Evolutionary conservation across 2,329 filamentous ascomycete genomes (phyloP).

Genomic region (Elsinoe batatas): DNA sequence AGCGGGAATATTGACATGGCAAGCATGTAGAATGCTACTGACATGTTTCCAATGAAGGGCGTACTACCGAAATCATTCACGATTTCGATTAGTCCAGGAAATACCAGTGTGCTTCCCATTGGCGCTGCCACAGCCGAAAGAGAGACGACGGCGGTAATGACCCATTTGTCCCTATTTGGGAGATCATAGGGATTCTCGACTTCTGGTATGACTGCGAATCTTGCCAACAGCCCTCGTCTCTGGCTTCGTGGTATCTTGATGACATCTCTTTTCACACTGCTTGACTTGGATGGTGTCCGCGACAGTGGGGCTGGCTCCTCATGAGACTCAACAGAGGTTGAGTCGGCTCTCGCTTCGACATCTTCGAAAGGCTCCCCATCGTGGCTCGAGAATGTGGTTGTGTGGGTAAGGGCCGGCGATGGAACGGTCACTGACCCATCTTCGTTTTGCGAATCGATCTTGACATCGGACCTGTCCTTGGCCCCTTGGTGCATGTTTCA

Average conservation of each 20-base stretch:
- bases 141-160: constrained; percentile 67
- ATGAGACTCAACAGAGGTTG: neutral
- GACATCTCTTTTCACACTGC: constrained; percentile 18
- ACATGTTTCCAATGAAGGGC: constrained; percentile 61
- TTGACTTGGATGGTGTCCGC: neutral
- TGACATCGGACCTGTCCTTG: too few species aligned
- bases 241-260: constrained; percentile 41
- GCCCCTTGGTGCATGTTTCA: too few species aligned
- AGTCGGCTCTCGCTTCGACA: constrained; percentile 1
- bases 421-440: neutral
- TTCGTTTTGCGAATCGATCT: neutral
- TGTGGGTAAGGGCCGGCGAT: neutral
- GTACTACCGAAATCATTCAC: constrained; percentile 51
- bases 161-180: constrained; percentile 66
- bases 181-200: constrained; percentile 69
- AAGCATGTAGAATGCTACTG: constrained; percentile 72
- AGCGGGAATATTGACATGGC: constrained; percentile 74
- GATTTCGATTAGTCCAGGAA: constrained; percentile 61
- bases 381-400: neutral
- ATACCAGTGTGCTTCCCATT: constrained; percentile 74
- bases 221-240: constrained; percentile 63
- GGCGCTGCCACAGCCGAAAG: constrained; percentile 68
- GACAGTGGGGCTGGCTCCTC: neutral
- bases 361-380: neutral
- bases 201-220: constrained; percentile 65